phyloP scores from a whole-genome alignment of 495 filamentous ascomycete genomes.

The Pseudevernia furfuracea region DNA sequence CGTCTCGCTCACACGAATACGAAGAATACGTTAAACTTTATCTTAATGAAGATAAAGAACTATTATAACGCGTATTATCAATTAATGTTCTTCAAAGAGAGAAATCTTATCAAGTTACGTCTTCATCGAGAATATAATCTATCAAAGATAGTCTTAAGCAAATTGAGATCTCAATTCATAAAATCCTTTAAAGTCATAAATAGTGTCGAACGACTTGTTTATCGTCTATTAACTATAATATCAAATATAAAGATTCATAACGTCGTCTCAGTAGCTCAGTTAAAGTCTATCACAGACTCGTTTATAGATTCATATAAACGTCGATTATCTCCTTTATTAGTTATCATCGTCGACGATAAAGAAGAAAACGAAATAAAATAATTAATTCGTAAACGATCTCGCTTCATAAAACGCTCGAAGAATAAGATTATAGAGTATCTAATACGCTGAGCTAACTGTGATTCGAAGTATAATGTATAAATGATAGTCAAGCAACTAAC shows the following conservation, averaged over 20 bases:
- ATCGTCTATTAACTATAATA: too few relatives aligned
- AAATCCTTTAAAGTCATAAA: neutral
- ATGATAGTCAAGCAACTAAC: neutral
- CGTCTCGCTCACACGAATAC: neutral
- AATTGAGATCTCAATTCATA: neutral
- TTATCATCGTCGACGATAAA: too few relatives aligned
- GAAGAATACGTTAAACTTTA: neutral
- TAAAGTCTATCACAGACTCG: neutral
- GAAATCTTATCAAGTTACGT: neutral
- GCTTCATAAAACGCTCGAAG: neutral
- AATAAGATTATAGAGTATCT: neutral
- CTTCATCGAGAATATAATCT: neutral
- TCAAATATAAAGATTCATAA: neutral
- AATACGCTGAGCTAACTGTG: neutral
- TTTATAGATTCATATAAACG: neutral
- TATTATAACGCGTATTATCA: too few relatives aligned
- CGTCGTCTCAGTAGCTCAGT: neutral
- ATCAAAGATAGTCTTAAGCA: neutral
- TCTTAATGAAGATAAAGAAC: too few relatives aligned
- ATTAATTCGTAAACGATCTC: neutral
- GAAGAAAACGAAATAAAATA: neutral
- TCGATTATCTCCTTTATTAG: too few relatives aligned
- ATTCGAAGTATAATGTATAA: neutral
- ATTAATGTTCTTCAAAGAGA: neutral
- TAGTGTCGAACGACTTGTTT: neutral